Evolutionary conservation across 1,139 yeast genomes (phyloP).

Genomic region (Debaryomycetaceae sp.): DNA sequence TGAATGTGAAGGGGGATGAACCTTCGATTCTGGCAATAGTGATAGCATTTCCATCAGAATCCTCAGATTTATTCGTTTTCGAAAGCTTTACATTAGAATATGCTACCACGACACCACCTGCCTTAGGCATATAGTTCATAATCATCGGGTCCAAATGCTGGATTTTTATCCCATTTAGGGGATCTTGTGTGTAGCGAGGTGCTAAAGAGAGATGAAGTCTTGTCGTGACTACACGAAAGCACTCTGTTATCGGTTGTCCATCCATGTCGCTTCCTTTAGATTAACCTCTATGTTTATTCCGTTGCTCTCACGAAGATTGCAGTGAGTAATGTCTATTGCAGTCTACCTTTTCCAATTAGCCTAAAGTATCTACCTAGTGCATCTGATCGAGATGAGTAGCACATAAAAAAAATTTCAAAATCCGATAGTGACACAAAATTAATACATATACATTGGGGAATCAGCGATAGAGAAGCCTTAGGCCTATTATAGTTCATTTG

Average conservation of each 20-base stretch:
- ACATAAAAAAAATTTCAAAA: slow-evolving; percentile 6
- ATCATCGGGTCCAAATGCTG: slow-evolving; percentile 90
- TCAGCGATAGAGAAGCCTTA: no score
- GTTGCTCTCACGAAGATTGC: no score
- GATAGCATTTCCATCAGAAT: slow-evolving; percentile 19
- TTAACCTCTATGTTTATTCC: no score
- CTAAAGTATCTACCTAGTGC: background rate
- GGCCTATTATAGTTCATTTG: background rate
- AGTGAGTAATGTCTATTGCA: background rate
- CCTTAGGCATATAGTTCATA: slow-evolving; percentile 73
- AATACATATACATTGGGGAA: no score
- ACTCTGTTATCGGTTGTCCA: slow-evolving; percentile 48
- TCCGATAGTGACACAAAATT: slow-evolving; percentile 3
- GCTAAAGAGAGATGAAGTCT: slow-evolving; percentile 81
- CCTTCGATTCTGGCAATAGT: slow-evolving; percentile 64
- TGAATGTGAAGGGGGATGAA: slow-evolving; percentile 83
- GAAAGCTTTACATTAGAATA: slow-evolving; percentile 57
- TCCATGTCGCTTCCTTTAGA: slow-evolving; percentile 22
- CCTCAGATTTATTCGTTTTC: slow-evolving; percentile 32
- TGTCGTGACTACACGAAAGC: slow-evolving; percentile 64
- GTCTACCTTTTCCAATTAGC: background rate
- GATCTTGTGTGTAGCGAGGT: slow-evolving; percentile 66
- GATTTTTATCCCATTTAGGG: slow-evolving; percentile 71
- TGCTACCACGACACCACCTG: slow-evolving; percentile 80
- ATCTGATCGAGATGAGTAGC: slow-evolving; percentile 5